Base-by-base conservation (phyloP, 2,329 filamentous ascomycete genomes). In the Trichoderma brevicompactum region DNA sequence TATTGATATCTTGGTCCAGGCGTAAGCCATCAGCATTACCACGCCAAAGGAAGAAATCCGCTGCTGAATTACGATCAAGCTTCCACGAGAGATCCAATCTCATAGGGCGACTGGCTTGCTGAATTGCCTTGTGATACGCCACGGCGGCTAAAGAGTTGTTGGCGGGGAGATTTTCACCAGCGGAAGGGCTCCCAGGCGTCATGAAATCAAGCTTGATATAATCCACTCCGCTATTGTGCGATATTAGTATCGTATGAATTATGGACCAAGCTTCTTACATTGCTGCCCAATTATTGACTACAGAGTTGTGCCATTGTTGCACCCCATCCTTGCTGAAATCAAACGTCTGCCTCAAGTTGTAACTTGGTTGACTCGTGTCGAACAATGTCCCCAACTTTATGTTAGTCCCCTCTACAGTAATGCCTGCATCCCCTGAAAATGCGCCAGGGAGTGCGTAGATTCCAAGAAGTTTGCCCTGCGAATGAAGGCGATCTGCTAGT, bases 241-340 rank as follows among this genome's bases (percentile, higher is more conserved):
- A 10, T 41, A 44, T 61, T 61, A 61, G 58, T n/a, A 7, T 15
- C 19, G 32, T 44, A 15, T 17, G 32, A 41, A 15, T 5, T 17
- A 12, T 17, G 10, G 3, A 2, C 5, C 4, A 10, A 6, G 4
- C 2, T 13, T 15, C 58, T 32, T 43, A 61, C 58, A 61, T 61
- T 28, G 44, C 34, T 8, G 58, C 58, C 58, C 58, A 61, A 19
- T 61, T 61, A 34, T 61, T 61, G 12, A 61, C 58, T 3, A 61
- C 58, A 32, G 58, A 61, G 32, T 61, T 50, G n/a, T 61, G 58
- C 58, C 58, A 61, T 41, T 61, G 58, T 5, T 61, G 58, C 38
- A 61, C 58, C 9, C 58, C 58, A 23, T 61, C 34, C 23, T 49
- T 49, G 36, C 58, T 41, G 17, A 61, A 61, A 32, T 61, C 58